Percentiles rank a stretch among this genome's conserved stretches.
Conservation (phyloP, 1,139 yeast species). For the Diutina ranongensis region DNA sequence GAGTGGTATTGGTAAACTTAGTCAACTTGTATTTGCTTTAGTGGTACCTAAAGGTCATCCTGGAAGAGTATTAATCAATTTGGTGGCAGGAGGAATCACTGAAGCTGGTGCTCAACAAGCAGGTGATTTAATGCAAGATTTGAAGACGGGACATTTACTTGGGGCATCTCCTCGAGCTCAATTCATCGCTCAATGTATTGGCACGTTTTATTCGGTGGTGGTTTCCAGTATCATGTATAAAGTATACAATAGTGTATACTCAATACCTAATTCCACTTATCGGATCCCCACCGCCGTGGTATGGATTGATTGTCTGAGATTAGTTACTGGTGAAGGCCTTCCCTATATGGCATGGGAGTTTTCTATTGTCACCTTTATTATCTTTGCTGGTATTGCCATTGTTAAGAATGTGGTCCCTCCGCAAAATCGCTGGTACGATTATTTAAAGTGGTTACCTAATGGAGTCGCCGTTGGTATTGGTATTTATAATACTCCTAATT, state of each 20-base stretch:
- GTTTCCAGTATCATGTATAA: constrained; percentile 75
- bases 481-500: constrained; percentile 85
- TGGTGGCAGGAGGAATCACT: constrained; percentile 93
- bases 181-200: constrained; percentile 79
- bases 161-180: constrained; percentile 94
- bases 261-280: constrained; percentile 70
- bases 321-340: constrained; percentile 83
- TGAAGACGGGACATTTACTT: constrained; percentile 83
- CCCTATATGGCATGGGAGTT: constrained; percentile 69
- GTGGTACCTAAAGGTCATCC: constrained; percentile 70
- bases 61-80: constrained; percentile 69
- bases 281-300: constrained; percentile 91
- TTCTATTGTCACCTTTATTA: constrained; percentile 50
- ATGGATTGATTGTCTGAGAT: constrained; percentile 92
- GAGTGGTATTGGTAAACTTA: constrained; percentile 88
- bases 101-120: constrained; percentile 99
- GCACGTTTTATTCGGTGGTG: constrained; percentile 73
- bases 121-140: constrained; percentile 94
- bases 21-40: constrained; percentile 78
- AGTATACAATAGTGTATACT: constrained; percentile 69
- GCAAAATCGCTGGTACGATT: constrained; percentile 25
- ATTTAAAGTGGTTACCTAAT: constrained; percentile 59
- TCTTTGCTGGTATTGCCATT: constrained; percentile 64
- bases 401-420: constrained; percentile 42
- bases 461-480: constrained; percentile 98